Base-by-base conservation (phyloP, 176 grass and related monocot species). In the Panicum miliaceum region DNA sequence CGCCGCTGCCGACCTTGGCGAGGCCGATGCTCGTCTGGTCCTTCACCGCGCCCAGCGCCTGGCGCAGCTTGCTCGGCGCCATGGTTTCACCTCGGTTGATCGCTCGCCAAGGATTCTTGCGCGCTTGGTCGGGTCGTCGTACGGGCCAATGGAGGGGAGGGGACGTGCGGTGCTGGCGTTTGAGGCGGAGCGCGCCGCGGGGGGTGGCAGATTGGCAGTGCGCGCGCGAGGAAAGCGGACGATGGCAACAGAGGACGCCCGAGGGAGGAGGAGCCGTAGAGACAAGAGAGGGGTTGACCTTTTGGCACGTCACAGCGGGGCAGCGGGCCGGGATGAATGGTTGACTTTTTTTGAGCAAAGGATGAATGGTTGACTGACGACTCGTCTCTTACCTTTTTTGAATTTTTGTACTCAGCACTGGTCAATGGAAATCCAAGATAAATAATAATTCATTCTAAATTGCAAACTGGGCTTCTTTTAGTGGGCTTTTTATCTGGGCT, bases 1-100 rank as follows among this genome's bases (percentile, higher is more conserved):
- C 80, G 82, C 73, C 64, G 82, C 88, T 81, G 15, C 80, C 84
- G 29, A 96, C 90, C 81, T 91, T 96, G 64, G 91, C 93, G 1
- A 99, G 81, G 0, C 96, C 88, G 80, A 96, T 96, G 89, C 93
- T 99, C 75, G 93, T 96, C 73, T 88, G 86, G 73, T 99, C 96
- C 91, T 99, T 99, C 63, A 99, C 91, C 19, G 90, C 91, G 22
- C 91, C 96, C 37, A 99, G 81, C 81, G 91, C 96, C 86, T 82
- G 89, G 0, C 93, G 87, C 36, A 99, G 86, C 74, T 84, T 94
- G 89, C 93, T 95, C 23, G 93, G 91, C 34, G 93, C 84, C 93
- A 96, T 95, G 10, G 58, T 11, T 26, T 20, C 2, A 48, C 4
- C 15, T 53, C 48, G 38, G 23, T 23, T 8, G 62, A 1, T 22